Conservation (phyloP, 2,329 filamentous ascomycete species). For the Trichoderma endophyticum region DNA sequence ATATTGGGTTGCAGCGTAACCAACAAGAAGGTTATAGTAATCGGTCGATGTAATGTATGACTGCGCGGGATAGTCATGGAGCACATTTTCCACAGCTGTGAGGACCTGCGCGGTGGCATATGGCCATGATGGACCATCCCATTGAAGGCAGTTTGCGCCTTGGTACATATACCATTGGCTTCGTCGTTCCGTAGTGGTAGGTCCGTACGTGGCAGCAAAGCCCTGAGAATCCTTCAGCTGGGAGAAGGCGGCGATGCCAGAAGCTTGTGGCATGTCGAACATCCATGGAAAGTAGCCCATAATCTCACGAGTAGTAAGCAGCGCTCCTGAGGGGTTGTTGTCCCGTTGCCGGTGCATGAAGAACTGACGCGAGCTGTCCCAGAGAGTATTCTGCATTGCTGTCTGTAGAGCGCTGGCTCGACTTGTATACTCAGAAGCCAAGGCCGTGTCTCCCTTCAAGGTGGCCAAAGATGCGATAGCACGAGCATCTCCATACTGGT, state of each 20-base stretch:
- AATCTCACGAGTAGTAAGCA: neutral
- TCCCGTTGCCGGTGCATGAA: neutral
- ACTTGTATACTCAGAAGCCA: neutral
- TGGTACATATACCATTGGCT: neutral
- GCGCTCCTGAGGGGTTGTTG: neutral
- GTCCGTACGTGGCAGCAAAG: neutral
- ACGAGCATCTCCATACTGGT: neutral
- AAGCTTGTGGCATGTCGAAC: neutral
- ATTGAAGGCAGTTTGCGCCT: neutral
- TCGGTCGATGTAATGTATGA: neutral
- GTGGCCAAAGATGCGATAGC: neutral
- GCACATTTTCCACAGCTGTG: neutral
- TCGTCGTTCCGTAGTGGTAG: neutral
- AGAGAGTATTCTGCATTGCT: neutral
- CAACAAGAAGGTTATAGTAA: neutral
- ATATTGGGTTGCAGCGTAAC: neutral
- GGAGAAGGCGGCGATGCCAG: neutral
- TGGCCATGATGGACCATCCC: slow-evolving; percentile 1
- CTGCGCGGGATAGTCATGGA: neutral
- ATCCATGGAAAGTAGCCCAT: neutral
- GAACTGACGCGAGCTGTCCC: neutral
- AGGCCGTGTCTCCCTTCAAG: neutral
- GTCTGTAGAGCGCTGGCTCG: neutral
- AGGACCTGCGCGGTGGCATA: neutral
- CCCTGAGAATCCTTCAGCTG: neutral